Percentiles rank a stretch among this genome's conserved stretches.
These are phyloP conservation scores for Ophiostoma quercus DNA, from an alignment of 2,329 filamentous ascomycete species.

Conservation along the genomic window DNA sequence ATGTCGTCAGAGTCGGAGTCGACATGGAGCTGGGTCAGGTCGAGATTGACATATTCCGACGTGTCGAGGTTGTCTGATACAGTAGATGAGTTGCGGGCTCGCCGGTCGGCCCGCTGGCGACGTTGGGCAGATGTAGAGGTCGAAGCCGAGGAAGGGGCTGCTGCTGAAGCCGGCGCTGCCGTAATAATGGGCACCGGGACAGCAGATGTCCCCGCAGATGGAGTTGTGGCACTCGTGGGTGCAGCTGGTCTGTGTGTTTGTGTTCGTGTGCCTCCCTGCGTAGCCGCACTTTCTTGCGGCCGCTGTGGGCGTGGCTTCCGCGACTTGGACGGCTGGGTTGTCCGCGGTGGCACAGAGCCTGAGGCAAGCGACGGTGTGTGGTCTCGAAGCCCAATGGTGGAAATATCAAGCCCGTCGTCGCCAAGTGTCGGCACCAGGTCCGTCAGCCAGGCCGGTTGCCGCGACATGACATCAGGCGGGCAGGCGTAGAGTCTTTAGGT, in stretches of 20 bases:
- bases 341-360: conserved; percentile 3
- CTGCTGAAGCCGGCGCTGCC: background rate
- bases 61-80: conserved; percentile 12
- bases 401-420: conserved; percentile 10
- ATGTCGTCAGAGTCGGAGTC: conserved; percentile 40
- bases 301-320: background rate
- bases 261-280: background rate
- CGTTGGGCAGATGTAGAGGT: background rate
- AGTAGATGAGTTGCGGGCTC: conserved; percentile 15
- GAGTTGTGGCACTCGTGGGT: background rate
- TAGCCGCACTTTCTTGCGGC: background rate
- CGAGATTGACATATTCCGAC: conserved; percentile 23
- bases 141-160: background rate
- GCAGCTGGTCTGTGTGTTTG: background rate
- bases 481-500: background rate
- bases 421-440: conserved; percentile 13
- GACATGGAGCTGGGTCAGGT: conserved; percentile 27
- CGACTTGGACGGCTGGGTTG: background rate
- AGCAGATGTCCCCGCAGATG: background rate
- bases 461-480: conserved; percentile 21
- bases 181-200: background rate
- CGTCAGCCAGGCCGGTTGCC: conserved; percentile 16
- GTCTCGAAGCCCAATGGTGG: background rate
- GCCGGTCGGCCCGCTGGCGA: conserved; percentile 1
- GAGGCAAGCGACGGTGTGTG: background rate